These are phyloP conservation scores for Phlebopus sp. DNA, from an alignment of 1,284 basidiomycete species.

Conservation along the genomic window DNA sequence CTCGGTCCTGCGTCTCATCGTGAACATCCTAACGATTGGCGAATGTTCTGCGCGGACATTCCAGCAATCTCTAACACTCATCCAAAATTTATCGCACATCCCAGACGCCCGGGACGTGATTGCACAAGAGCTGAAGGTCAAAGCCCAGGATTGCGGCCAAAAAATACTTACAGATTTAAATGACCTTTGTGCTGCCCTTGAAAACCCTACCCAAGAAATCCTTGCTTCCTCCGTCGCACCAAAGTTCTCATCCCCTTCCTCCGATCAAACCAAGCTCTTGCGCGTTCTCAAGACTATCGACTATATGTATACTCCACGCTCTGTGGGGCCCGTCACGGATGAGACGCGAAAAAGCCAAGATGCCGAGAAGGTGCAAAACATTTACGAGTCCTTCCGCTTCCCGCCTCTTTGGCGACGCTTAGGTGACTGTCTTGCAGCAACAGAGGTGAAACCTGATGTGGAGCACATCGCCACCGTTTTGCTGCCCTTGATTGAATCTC, in stretches of 20 bases:
- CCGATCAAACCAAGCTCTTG: constrained; percentile 89
- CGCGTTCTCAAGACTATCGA: constrained; percentile 94
- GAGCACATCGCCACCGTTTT: constrained; percentile 90
- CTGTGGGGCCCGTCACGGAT: constrained; percentile 39
- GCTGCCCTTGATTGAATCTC: constrained; percentile 87
- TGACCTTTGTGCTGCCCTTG: constrained; percentile 66
- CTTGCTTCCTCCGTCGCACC: constrained; percentile 70
- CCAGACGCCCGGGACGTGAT: constrained; percentile 86
- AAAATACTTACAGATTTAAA: constrained; percentile 73
- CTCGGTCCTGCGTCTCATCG: constrained; percentile 78
- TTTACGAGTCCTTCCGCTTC: constrained; percentile 89
- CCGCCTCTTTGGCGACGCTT: constrained; percentile 83
- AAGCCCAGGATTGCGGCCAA: constrained; percentile 84
- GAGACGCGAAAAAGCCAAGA: constrained; percentile 48
- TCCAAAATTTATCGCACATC: constrained; percentile 86
- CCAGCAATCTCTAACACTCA: constrained; percentile 84
- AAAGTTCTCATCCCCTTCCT: constrained; percentile 89
- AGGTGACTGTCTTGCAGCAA: constrained; percentile 78
- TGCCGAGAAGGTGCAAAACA: constrained; percentile 77
- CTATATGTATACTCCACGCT: constrained; percentile 84
- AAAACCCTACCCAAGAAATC: constrained; percentile 51
- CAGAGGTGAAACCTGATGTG: constrained; percentile 77
- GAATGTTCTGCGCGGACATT: constrained; percentile 96
- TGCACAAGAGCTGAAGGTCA: constrained; percentile 78
- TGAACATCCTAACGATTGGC: constrained; percentile 90